These are phyloP conservation scores for Barnettozyma vustinii DNA, from an alignment of 805 yeast species.

Conservation along the genomic window DNA sequence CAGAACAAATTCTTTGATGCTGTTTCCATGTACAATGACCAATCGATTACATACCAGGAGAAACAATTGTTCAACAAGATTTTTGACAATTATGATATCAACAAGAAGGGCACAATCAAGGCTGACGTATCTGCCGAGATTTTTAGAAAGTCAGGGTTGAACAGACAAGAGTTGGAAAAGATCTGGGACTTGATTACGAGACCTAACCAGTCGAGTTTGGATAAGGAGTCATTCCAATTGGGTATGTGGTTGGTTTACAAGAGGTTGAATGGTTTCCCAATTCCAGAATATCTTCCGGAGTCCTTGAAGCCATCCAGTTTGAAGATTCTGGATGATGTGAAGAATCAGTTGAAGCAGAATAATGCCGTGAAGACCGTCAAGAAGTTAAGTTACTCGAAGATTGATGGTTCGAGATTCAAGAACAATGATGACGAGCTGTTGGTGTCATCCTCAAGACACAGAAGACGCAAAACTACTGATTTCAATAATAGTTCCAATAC, in stretches of 20 bases:
- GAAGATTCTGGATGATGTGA: constrained; percentile 68
- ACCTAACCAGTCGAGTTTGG: constrained; percentile 78
- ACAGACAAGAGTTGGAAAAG: constrained; percentile 79
- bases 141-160: constrained; percentile 85
- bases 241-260: constrained; percentile 97
- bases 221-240: constrained; percentile 89
- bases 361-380: constrained; percentile 13
- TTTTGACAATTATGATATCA: constrained; percentile 84
- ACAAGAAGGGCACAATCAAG: constrained; percentile 60
- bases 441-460: constrained; percentile 21
- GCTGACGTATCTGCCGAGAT: constrained; percentile 86
- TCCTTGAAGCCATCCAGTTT: constrained; percentile 87
- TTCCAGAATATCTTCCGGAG: constrained; percentile 81
- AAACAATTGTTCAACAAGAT: constrained; percentile 82
- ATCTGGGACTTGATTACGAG: constrained; percentile 90
- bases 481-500: background rate
- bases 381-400: constrained; percentile 24
- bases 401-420: constrained; percentile 50
- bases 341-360: constrained; percentile 36
- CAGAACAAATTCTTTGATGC: constrained; percentile 5
- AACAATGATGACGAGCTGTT: constrained; percentile 64
- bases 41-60: constrained; percentile 73
- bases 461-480: constrained; percentile 19
- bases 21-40: constrained; percentile 28
- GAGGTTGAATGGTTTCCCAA: constrained; percentile 75